phyloP scores from a whole-genome alignment of 2,329 filamentous ascomycete species.

The Colletotrichum sp. region DNA sequence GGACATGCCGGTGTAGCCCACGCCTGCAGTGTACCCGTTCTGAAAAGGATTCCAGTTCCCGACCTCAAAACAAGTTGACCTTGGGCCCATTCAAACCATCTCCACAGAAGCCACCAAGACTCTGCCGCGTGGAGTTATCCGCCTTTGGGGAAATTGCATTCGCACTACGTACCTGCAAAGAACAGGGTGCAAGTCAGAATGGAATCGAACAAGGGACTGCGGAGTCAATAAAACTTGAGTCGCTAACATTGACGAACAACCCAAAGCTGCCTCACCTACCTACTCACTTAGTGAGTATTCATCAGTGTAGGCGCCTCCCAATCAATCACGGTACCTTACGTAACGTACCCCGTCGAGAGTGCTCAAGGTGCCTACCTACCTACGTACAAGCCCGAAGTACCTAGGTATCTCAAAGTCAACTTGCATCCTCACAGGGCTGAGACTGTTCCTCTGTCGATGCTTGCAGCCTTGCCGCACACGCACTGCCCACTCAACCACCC shows the following conservation, averaged over 20 bases:
- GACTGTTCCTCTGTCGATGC: not conserved
- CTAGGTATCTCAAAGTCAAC: not conserved
- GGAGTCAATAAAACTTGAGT: not conserved
- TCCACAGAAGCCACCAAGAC: not conserved
- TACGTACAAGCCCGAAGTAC: not conserved
- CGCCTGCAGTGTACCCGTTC: not conserved
- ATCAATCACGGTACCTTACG: not conserved
- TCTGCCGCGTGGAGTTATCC: not conserved
- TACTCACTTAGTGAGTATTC: too few relatives aligned
- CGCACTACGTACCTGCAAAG: not conserved
- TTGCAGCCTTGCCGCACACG: not conserved
- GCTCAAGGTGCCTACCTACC: not conserved
- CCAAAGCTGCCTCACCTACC: not conserved
- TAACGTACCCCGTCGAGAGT: not conserved
- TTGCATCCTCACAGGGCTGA: not conserved
- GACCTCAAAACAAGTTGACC: not conserved
- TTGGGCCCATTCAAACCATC: not conserved
- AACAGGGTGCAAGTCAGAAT: not conserved
- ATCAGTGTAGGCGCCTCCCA: not conserved
- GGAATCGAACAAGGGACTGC: too few relatives aligned
- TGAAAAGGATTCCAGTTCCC: not conserved
- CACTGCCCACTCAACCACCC: not conserved
- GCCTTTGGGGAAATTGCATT: not conserved
- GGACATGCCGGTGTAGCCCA: not conserved
- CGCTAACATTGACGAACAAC: not conserved